Base-by-base conservation (phyloP, 2,329 filamentous ascomycete species). In the Incumbomyces lentus region DNA sequence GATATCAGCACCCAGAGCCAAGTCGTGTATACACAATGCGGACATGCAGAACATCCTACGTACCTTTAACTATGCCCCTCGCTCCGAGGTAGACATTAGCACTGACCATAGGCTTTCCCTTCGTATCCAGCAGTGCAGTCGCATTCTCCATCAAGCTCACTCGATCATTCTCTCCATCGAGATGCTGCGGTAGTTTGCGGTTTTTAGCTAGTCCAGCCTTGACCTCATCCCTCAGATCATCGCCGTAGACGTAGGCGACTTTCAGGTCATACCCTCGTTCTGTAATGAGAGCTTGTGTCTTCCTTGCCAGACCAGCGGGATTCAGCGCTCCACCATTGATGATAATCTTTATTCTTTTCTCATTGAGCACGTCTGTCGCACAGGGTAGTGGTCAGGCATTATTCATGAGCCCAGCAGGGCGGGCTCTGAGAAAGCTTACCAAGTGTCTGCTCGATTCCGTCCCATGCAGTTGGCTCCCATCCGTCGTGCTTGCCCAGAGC, bases 291-390 rank as follows among this genome's bases (percentile, higher is more conserved):
- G n/a, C 49, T 39, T 48, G 38, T 13, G 42, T 38, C 16, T 45
- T 45, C 18, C 33, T 37, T 2, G 74, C 72, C 8, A 79, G 55
- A 0, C 68, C 72, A 46, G 65, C 63, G 0, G 76, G 76, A 48
- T 79, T 74, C 11, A 73, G 64, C 2, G 69, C 73, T 1, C 76
- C 76, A 2, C 75, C 76, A 52, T 79, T 78, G 46, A 76, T 63
- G 19, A 76, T 64, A 8, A 78, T 62, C 50, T 74, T 76, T 60
- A 78, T 78, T 0, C 64, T 55, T 49, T 74, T 70, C 45, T 70
- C 60, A 1, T 66, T 59, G 50, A 74, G 62, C 5, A 72, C 56
- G 3, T 70, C 60, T 35, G 13, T n/a, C 33, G 22, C 4, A 26
- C 8, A 8, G 16, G 33, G 13, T n/a, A n/a, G 16, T 35, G 6